A percentile compares a stretch with the other conserved stretches of the same genome.
These are phyloP conservation scores for Gastrolobium bilobum DNA, from an alignment of 306 rosid species.

Conservation along the genomic window DNA sequence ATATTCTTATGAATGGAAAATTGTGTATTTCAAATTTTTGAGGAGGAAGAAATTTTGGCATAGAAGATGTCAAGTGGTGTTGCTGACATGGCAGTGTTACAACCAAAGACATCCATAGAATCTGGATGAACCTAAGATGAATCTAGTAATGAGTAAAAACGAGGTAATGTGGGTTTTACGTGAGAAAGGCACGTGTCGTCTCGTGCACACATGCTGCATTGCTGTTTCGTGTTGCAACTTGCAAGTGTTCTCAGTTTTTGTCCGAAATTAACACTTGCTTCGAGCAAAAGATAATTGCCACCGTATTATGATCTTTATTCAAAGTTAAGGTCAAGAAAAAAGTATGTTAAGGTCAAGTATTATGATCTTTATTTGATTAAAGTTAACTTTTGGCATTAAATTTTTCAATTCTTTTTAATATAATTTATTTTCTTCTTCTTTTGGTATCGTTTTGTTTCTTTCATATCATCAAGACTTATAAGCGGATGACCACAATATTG, in stretches of 20 bases:
- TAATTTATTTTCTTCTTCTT: too few species aligned
- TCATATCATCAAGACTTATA: too few species aligned
- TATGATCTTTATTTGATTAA: too few species aligned
- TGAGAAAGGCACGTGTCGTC: conserved; percentile 45
- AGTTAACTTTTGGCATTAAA: too few species aligned
- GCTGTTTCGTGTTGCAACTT: neutral
- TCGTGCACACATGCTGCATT: conserved; percentile 13
- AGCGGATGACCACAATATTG: too few species aligned
- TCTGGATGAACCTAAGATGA: conserved; percentile 51
- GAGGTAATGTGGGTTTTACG: conserved; percentile 33
- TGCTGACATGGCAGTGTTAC: conserved; percentile 74
- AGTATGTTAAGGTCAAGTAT: too few species aligned
- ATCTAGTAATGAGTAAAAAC: conserved; percentile 40
- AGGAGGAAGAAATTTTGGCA: conserved; percentile 69
- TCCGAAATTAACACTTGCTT: too few species aligned
- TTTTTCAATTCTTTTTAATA: too few species aligned
- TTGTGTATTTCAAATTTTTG: conserved; percentile 42
- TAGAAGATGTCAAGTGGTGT: conserved; percentile 13
- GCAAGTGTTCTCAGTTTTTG: neutral
- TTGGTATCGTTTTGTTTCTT: too few species aligned
- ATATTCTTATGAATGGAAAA: conserved; percentile 47
- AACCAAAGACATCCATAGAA: conserved; percentile 60
- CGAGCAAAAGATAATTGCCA: too few species aligned
- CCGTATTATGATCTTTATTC: too few species aligned
- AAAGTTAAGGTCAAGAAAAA: too few species aligned